Conservation (phyloP, 2,329 filamentous ascomycete species). For the Lomentospora prolificans region DNA sequence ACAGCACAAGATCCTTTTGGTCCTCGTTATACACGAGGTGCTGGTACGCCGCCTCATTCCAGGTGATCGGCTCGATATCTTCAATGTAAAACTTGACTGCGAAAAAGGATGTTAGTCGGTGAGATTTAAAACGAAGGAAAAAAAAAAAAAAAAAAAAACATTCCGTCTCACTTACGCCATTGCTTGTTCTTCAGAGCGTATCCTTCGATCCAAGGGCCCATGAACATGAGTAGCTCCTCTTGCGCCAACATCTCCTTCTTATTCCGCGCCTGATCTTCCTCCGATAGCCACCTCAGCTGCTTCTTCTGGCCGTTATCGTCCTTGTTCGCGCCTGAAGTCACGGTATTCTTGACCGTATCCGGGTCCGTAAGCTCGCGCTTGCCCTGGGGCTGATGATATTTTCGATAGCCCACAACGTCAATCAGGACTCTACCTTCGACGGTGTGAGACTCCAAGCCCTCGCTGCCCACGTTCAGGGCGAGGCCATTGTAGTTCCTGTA, state of each 20-base stretch:
- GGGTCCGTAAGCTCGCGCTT: constrained; percentile 25
- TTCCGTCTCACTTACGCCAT: constrained; percentile 31
- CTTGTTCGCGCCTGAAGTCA: constrained; percentile 5
- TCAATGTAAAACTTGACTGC: constrained; percentile 26
- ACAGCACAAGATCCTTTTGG: constrained; percentile 36
- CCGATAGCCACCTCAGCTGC: constrained; percentile 17
- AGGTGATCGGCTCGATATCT: constrained; percentile 29
- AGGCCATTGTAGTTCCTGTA: constrained; percentile 33
- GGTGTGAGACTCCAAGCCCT: constrained; percentile 21
- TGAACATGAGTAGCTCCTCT: constrained; percentile 28
- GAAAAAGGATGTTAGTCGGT: constrained; percentile 2
- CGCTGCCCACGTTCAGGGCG: constrained; percentile 19
- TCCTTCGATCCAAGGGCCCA: constrained; percentile 30
- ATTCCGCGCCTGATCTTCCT: constrained; percentile 27
- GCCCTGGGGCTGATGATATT: constrained; percentile 26
- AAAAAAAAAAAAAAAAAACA: too few relatives aligned
- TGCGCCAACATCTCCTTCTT: constrained; percentile 27
- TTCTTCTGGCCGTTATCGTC: constrained; percentile 6
- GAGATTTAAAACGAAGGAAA: too few relatives aligned
- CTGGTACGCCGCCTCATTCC: constrained; percentile 35
- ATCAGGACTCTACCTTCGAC: constrained; percentile 30
- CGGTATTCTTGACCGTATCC: constrained; percentile 15
- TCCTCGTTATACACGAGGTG: constrained; percentile 36
- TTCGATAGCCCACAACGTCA: constrained; percentile 32
- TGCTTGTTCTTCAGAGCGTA: constrained; percentile 36